Evolutionary conservation across 768 basidiomycete genomes (phyloP).

Genomic region (Lactarius tabidus): DNA sequence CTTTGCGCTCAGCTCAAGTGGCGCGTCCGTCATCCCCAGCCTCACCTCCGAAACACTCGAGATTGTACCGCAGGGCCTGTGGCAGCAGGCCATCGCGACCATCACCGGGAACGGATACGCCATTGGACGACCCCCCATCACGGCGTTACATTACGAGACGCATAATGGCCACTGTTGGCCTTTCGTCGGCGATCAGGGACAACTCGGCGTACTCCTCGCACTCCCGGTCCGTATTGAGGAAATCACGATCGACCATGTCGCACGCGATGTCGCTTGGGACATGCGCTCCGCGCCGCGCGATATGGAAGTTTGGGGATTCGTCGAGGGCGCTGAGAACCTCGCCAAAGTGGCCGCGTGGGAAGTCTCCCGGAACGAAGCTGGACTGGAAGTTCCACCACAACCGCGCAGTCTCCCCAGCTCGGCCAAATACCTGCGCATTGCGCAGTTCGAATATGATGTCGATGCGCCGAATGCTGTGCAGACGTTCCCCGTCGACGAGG

Average conservation of each 20-base stretch:
- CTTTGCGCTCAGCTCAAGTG: conserved; percentile 80
- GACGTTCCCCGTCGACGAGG: conserved; percentile 47
- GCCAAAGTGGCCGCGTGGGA: conserved; percentile 56
- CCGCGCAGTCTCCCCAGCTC: conserved; percentile 32
- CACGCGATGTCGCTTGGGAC: conserved; percentile 77
- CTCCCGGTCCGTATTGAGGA: conserved; percentile 53
- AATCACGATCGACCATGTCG: conserved; percentile 85
- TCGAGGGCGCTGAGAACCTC: conserved; percentile 73
- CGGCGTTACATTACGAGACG: conserved; percentile 81
- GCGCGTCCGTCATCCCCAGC: conserved; percentile 74
- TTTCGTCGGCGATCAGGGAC: conserved; percentile 72
- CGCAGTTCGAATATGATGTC: conserved; percentile 46
- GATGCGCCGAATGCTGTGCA: conserved; percentile 41
- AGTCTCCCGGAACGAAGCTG: conserved; percentile 31
- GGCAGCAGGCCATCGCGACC: conserved; percentile 47
- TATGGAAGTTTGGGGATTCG: conserved; percentile 89
- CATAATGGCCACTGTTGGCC: conserved; percentile 93
- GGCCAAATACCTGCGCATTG: conserved; percentile 40
- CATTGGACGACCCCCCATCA: conserved; percentile 78
- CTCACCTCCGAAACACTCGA: conserved; percentile 81
- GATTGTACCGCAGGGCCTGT: conserved; percentile 49
- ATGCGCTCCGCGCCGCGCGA: conserved; percentile 74
- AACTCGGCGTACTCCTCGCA: conserved; percentile 77
- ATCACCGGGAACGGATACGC: conserved; percentile 57
- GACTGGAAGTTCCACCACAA: conserved; percentile 28